phyloP scores from a whole-genome alignment of 2,329 filamentous ascomycete species.

The Pseudogymnoascus sp. region DNA sequence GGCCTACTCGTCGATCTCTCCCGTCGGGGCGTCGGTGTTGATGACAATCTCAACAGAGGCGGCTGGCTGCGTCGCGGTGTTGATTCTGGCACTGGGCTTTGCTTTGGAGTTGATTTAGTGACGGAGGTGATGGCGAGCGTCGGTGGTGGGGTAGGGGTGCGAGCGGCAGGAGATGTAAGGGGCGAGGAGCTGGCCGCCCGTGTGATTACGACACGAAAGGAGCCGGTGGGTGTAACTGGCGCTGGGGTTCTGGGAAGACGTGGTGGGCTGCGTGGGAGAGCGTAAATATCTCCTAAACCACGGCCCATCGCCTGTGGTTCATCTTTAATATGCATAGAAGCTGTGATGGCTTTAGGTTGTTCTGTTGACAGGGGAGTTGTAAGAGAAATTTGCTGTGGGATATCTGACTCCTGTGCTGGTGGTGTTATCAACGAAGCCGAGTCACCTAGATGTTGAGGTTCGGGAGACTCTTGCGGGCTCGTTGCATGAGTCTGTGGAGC shows the following conservation, averaged over 20 bases:
- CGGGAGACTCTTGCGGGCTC: neutral
- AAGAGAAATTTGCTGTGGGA: neutral
- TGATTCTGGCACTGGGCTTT: neutral
- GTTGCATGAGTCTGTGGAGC: neutral
- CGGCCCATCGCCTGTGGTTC: neutral
- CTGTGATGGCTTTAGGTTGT: neutral
- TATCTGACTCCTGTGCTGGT: neutral
- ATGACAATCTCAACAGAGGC: neutral
- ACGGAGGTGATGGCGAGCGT: neutral
- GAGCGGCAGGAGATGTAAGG: neutral
- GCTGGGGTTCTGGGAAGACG: neutral
- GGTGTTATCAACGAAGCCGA: neutral
- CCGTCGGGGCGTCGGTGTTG: neutral
- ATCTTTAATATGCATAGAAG: neutral
- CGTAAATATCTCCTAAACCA: neutral
- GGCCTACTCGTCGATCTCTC: constrained; percentile 1
- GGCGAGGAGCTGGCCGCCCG: neutral
- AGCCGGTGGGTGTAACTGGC: neutral
- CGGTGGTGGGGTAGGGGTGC: neutral
- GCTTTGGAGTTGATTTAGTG: neutral
- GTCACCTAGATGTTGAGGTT: neutral
- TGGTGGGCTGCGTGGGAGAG: neutral
- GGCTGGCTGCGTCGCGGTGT: neutral
- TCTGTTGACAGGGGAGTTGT: neutral
- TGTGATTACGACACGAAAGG: neutral